phyloP scores from a whole-genome alignment of 257 asterid genomes.

The Ilex asprella region DNA sequence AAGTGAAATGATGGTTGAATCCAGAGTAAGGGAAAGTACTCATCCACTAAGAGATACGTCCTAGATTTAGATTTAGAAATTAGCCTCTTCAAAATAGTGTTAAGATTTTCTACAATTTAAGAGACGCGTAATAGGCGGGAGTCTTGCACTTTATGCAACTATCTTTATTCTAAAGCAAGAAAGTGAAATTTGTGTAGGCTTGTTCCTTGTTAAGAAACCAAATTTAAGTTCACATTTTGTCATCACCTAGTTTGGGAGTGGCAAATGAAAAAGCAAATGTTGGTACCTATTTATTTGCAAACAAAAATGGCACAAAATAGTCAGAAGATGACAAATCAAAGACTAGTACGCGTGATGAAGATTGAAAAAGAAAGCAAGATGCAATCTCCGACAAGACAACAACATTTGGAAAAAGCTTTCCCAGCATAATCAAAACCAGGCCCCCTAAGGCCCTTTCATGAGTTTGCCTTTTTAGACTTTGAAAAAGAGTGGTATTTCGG shows the following conservation, averaged over 20 bases:
- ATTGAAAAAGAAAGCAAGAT: constrained; percentile 49
- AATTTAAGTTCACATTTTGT: constrained; percentile 11
- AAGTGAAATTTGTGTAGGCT: constrained; percentile 3
- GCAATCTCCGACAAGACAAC: constrained; percentile 57
- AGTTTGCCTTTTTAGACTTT: constrained; percentile 28
- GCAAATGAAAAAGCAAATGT: constrained; percentile 5
- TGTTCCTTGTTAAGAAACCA: constrained; percentile 7
- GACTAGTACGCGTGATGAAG: constrained; percentile 45
- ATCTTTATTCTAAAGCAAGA: constrained; percentile 3
- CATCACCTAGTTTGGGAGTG: constrained; percentile 16
- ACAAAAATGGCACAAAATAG: constrained; percentile 19
- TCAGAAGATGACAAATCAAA: constrained; percentile 39
- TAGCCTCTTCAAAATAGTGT: too few relatives aligned
- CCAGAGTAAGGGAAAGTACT: too few relatives aligned
- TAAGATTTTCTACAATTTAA: too few relatives aligned
- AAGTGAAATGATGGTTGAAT: too few relatives aligned
- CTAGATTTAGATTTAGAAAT: too few relatives aligned
- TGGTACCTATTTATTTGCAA: constrained; percentile 9
- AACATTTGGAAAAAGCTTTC: constrained; percentile 42
- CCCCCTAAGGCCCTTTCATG: constrained; percentile 44
- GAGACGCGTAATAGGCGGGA: too few relatives aligned
- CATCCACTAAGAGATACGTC: too few relatives aligned
- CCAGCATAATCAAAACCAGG: constrained; percentile 45
- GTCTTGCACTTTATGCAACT: too few relatives aligned
- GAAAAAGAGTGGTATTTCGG: constrained; percentile 14